Conservation (phyloP, 2,329 filamentous ascomycete genomes). For the Aspergillus tubingensis region DNA sequence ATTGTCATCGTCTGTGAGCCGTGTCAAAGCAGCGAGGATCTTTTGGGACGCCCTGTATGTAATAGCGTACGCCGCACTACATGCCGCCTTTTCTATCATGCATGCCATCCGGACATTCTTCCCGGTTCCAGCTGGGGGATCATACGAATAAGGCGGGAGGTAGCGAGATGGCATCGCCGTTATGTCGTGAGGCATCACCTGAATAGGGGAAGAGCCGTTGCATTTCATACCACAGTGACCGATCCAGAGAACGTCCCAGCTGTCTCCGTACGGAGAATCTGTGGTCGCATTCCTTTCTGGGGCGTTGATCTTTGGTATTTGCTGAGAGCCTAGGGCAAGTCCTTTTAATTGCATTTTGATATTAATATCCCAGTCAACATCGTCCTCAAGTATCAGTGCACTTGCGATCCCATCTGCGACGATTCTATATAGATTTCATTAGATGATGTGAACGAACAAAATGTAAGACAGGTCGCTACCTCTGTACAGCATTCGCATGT, state of each 20-base stretch:
- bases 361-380: not conserved
- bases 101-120: not conserved
- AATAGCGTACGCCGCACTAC: not conserved
- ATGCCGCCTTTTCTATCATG: not conserved
- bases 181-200: not conserved
- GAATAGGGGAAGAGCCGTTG: not conserved
- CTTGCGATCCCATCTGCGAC: not conserved
- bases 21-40: not conserved
- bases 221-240: conserved; percentile 2
- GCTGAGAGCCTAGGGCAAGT: not conserved
- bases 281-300: not conserved
- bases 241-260: not conserved
- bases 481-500: not conserved
- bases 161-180: not conserved
- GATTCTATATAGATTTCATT: not conserved
- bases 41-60: not conserved
- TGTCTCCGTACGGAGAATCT: not conserved
- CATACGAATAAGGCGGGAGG: not conserved
- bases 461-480: not conserved
- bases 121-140: not conserved
- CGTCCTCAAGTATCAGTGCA: not conserved
- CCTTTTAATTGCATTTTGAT: not conserved
- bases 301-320: not conserved
- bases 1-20: not conserved
- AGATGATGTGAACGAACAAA: not conserved